Base-by-base conservation (phyloP, 1,284 basidiomycete genomes). In the Hemileia vastatrix region DNA sequence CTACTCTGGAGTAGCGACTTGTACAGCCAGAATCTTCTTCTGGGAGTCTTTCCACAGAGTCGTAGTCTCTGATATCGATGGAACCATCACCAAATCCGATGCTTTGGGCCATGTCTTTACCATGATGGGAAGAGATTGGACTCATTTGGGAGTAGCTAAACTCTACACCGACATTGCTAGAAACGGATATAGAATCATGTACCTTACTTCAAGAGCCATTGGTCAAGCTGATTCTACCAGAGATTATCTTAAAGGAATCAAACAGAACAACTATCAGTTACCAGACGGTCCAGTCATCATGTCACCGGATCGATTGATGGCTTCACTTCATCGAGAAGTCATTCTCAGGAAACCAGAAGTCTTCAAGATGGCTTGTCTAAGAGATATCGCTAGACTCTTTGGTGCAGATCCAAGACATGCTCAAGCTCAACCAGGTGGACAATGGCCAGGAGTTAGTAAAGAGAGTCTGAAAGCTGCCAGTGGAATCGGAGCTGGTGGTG, bases 41-140 rank as follows among this genome's bases (percentile, higher is more conserved):
- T 98, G 93, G 94, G 89, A 97, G 66, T 83, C 85, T 24, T 86
- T 84, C 6, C 90, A 96, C 75, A 82, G 83, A 24, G 84, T 98
- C 19, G 88, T 98, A 32, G 86, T 98, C 47, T 96, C 92, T 43
- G 94, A 98, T 74, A 98, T 98, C 67, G 94, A 98, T 73, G 94
- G 94, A 1, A 98, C 95, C 0, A 98, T 98, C 75, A 98, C 95
- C 32, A 95, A 95, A 76, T 96, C 93, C 1, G 95, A 98, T 77
- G 94, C 92, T 1, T 80, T 98, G 1, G 94, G 94, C 0, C 95
- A 98, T 75, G 86, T 98, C 55, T 95, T 95, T 74, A 93, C 93
- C 3, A 93, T 97, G 83, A 94, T 98, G 68, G 94, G 94, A 3
- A 84, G 94, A n/a, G 94, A 98, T 77, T 98, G 94, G 95, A 98